These are phyloP conservation scores for Pleurotus giganteus DNA, from an alignment of 768 basidiomycete genomes.

Conservation along the genomic window DNA sequence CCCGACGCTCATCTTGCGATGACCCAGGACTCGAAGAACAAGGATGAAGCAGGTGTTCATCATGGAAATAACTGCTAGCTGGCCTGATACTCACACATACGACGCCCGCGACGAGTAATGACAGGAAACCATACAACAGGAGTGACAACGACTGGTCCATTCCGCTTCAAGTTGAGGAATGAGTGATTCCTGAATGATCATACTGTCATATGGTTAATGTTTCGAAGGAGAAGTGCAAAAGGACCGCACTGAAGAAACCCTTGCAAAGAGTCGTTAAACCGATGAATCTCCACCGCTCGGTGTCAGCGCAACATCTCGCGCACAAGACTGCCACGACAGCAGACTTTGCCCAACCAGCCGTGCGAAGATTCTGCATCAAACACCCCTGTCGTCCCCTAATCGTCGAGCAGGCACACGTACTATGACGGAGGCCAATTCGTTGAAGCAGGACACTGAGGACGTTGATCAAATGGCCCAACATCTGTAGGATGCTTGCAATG, in stretches of 20 bases:
- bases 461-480: too few relatives aligned
- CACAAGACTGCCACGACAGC: constrained; percentile 3
- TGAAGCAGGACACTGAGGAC: too few relatives aligned
- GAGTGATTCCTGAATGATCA: constrained; percentile 9
- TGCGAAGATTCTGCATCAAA: not conserved
- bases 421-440: too few relatives aligned
- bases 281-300: not conserved
- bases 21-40: constrained; percentile 87
- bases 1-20: constrained; percentile 47
- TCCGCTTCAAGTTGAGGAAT: not conserved
- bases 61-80: constrained; percentile 23
- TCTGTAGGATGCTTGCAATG: too few relatives aligned
- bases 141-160: constrained; percentile 25
- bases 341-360: not conserved
- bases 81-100: constrained; percentile 34
- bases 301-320: not conserved
- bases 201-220: constrained; percentile 4
- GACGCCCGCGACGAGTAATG: constrained; percentile 28
- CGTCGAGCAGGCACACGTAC: too few relatives aligned
- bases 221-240: constrained; percentile 3
- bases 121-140: constrained; percentile 35
- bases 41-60: constrained; percentile 82
- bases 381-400: too few relatives aligned
- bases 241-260: not conserved
- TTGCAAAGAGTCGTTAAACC: not conserved